Conservation (phyloP, 2,329 filamentous ascomycete species). For the Amauroascus verrucosus region DNA sequence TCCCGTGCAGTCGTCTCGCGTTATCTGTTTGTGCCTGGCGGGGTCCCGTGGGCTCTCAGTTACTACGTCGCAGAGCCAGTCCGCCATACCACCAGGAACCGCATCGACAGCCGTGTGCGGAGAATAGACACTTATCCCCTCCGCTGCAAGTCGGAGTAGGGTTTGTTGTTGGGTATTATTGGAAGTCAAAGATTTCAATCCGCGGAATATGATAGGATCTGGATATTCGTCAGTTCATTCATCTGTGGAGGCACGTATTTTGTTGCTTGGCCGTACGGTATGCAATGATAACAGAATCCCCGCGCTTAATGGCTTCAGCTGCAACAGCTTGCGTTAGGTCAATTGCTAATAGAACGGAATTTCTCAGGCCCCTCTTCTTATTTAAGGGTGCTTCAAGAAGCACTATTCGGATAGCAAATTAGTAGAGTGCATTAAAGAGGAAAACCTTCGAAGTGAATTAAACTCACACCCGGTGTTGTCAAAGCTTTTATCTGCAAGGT, state of each 20-base stretch:
- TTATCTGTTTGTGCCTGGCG: background rate
- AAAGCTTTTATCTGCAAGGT: conserved; percentile 78
- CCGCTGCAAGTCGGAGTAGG: conserved; percentile 67
- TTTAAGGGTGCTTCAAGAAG: conserved; percentile 60
- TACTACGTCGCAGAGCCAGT: conserved; percentile 86
- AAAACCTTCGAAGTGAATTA: no score
- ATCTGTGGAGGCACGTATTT: background rate
- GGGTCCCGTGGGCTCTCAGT: conserved; percentile 29
- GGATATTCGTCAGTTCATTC: background rate
- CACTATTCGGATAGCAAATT: conserved; percentile 36
- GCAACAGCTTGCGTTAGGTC: conserved; percentile 84
- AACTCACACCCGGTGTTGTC: conserved; percentile 69
- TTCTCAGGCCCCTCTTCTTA: conserved; percentile 46
- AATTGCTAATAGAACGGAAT: conserved; percentile 70
- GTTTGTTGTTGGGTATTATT: conserved; percentile 77
- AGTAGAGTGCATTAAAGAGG: background rate
- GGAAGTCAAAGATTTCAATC: conserved; percentile 77
- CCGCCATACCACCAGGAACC: conserved; percentile 71
- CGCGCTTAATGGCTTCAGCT: conserved; percentile 71
- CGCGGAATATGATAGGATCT: conserved; percentile 92
- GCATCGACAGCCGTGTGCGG: conserved; percentile 94
- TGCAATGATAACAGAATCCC: conserved; percentile 69
- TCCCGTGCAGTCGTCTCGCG: conserved; percentile 13
- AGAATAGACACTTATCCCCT: conserved; percentile 89
- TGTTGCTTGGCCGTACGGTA: conserved; percentile 55